Percentiles rank a stretch among this genome's conserved stretches.
phyloP scores from a whole-genome alignment of 1,284 basidiomycete species.

The Earliella scabrosa region DNA sequence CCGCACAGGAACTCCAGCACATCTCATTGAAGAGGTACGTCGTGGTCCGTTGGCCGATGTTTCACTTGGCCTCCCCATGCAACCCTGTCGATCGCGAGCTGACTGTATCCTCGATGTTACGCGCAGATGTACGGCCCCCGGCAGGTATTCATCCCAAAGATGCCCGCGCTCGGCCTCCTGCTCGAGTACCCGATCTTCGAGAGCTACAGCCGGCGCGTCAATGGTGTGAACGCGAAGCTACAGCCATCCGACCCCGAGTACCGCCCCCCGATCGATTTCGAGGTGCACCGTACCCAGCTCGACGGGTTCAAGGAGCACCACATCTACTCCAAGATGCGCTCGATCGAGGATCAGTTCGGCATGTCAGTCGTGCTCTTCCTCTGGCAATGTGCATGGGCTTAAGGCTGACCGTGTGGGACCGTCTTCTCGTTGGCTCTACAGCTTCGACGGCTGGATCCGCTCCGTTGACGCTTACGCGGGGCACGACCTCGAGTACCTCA shows the following conservation, averaged over 20 bases:
- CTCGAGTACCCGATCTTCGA: slow-evolving; percentile 92
- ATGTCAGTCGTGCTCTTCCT: slow-evolving; percentile 57
- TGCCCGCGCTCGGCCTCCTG: slow-evolving; percentile 94
- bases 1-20: slow-evolving; percentile 75
- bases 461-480: slow-evolving; percentile 72
- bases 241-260: slow-evolving; percentile 56
- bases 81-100: not conserved
- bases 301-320: slow-evolving; percentile 81
- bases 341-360: slow-evolving; percentile 79
- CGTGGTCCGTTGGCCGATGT: not conserved
- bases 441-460: slow-evolving; percentile 79
- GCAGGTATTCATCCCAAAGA: slow-evolving; percentile 92
- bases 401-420: not conserved
- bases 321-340: slow-evolving; percentile 86
- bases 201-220: slow-evolving; percentile 75
- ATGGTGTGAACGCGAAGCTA: slow-evolving; percentile 61
- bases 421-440: slow-evolving; percentile 33
- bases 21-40: slow-evolving; percentile 74
- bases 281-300: slow-evolving; percentile 64
- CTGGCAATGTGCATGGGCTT: not conserved
- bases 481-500: slow-evolving; percentile 71
- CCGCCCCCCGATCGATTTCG: slow-evolving; percentile 75
- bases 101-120: not conserved
- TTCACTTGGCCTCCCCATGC: not conserved
- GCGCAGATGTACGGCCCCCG: slow-evolving; percentile 65